These are phyloP conservation scores for Aspergillus cristatus DNA, from an alignment of 495 filamentous ascomycete genomes.

Conservation along the genomic window DNA sequence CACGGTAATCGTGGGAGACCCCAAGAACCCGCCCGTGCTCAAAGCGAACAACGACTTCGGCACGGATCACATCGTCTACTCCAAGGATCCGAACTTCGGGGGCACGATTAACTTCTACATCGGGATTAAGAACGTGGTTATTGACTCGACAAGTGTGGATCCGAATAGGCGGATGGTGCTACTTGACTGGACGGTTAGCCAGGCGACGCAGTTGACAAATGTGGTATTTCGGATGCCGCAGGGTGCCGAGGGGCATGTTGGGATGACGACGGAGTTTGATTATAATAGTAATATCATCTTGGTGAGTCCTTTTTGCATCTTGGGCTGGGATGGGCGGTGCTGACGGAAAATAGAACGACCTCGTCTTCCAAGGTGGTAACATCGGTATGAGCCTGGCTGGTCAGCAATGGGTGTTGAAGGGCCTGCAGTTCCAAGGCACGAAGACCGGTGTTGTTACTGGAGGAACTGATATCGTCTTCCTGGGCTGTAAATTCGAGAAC, in stretches of 20 bases:
- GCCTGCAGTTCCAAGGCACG: conserved; percentile 46
- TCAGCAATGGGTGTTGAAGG: conserved; percentile 65
- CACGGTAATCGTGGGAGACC: conserved; percentile 34
- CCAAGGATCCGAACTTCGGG: conserved; percentile 23
- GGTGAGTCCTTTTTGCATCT: conserved; percentile 7
- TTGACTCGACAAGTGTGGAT: conserved; percentile 26
- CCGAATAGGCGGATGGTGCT: conserved; percentile 17
- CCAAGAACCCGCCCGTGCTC: conserved; percentile 21
- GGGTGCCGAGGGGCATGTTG: conserved; percentile 44
- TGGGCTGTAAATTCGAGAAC: conserved; percentile 21
- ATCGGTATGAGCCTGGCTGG: conserved; percentile 52
- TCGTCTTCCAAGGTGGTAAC: conserved; percentile 56
- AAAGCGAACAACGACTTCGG: conserved; percentile 22
- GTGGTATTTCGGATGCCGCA: conserved; percentile 58
- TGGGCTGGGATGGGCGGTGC: neutral
- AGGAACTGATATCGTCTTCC: conserved; percentile 17
- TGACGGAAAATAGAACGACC: conserved; percentile 30
- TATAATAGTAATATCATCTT: conserved; percentile 33
- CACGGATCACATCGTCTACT: conserved; percentile 22
- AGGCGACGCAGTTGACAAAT: conserved; percentile 66
- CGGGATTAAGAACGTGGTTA: conserved; percentile 31
- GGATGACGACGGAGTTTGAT: conserved; percentile 60
- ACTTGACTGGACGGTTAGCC: conserved; percentile 55
- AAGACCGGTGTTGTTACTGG: conserved; percentile 45
- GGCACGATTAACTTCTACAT: conserved; percentile 34